Base-by-base conservation (phyloP, 768 basidiomycete species). In the Sarcomyxa edulis region DNA sequence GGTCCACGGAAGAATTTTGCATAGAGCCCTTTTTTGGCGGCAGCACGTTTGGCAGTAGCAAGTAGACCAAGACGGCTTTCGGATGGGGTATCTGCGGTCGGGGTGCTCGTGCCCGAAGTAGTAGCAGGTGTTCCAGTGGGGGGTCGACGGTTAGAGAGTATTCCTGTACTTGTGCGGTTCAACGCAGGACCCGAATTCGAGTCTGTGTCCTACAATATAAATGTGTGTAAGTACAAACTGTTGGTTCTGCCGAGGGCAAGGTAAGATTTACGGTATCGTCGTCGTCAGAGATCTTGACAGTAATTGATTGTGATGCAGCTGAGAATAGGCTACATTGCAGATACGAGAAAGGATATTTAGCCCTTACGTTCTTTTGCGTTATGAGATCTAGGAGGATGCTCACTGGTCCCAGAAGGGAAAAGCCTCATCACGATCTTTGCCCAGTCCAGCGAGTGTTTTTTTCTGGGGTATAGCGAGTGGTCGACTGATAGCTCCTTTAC, bases 321-420 rank as follows among this genome's bases (percentile, higher is more conserved):
- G 82, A 65, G 58, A 88, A 96, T 37, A 95, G 60, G 51, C 89
- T 92, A 48, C n/a, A 14, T 14, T 11, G 33, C 19, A 33, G 34
- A 5, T 22, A 19, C 11, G 11, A 24, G 3, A 30, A 38, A 35
- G 21, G 11, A 21, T n/a, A 30, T 23, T 18, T 26, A 28, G 6
- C 14, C n/a, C n/a, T n/a, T n/a, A n/a, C n/a, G n/a, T n/a, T n/a
- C n/a, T n/a, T n/a, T n/a, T n/a, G n/a, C n/a, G 24, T 7, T 27
- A 23, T 22, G 37, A 44, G 20, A 33, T 29, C 3, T 19, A 11
- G n/a, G 7, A 35, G 33, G 14, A 35, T 32, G 73, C 88, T 60
- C 50, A 95, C 92, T 96, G 91, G 58, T 97, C 93, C 93, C 93
- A 97, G 74, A 97, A 97, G 35, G 93, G 92, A 55, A 93, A 92